Conservation (phyloP, 1,284 basidiomycete species). For the Pseudozyma thailandica region DNA sequence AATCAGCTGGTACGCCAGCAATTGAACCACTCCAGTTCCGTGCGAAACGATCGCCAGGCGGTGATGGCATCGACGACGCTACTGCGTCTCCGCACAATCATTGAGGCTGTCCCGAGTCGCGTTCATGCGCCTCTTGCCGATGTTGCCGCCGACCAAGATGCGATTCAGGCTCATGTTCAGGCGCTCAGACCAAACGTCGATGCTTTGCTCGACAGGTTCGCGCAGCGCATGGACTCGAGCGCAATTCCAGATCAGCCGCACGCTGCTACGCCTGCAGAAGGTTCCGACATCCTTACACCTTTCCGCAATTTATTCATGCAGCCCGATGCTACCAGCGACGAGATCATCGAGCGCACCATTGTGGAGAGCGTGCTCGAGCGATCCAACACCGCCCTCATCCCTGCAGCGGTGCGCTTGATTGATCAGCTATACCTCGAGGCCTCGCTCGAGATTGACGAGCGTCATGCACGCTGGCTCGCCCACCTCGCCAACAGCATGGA, state of each 20-base stretch:
- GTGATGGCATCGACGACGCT: constrained; percentile 47
- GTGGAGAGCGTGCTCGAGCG: constrained; percentile 32
- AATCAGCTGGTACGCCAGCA: constrained; percentile 50
- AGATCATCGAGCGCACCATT: constrained; percentile 42
- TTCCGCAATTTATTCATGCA: constrained; percentile 39
- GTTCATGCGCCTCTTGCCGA: constrained; percentile 13
- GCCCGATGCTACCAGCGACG: constrained; percentile 38
- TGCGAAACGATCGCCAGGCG: constrained; percentile 39
- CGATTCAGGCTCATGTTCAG: constrained; percentile 29
- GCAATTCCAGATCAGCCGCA: neutral
- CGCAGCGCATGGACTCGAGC: constrained; percentile 5
- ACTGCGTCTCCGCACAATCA: constrained; percentile 41
- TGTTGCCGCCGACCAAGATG: constrained; percentile 10
- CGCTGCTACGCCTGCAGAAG: constrained; percentile 15
- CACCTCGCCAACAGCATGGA: constrained; percentile 30
- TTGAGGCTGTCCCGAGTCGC: constrained; percentile 30
- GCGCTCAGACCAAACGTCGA: constrained; percentile 29
- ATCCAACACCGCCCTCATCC: constrained; percentile 7
- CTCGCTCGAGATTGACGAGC: constrained; percentile 49
- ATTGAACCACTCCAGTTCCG: constrained; percentile 47
- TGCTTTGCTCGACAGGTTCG: constrained; percentile 25
- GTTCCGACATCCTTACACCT: constrained; percentile 25
- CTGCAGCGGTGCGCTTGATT: constrained; percentile 31
- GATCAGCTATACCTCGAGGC: constrained; percentile 52
- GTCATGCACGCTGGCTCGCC: constrained; percentile 41